phyloP scores from a whole-genome alignment of 169 alveolate genomes.

The Plasmodium gaboni region DNA sequence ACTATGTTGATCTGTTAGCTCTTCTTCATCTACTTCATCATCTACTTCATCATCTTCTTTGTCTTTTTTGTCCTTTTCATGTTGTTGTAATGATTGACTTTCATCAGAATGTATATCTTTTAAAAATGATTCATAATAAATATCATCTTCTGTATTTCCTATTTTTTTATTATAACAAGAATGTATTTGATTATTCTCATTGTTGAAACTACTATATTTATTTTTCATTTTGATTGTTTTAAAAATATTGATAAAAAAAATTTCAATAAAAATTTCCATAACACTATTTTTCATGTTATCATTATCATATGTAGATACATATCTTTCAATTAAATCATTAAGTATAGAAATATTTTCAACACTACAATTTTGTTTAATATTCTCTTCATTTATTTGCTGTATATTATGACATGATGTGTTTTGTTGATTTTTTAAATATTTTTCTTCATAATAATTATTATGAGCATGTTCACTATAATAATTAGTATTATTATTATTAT shows the following conservation, averaged over 20 bases:
- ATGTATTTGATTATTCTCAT: neutral
- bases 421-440: neutral
- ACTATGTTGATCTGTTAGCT: neutral
- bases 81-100: neutral
- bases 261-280: conserved; percentile 48
- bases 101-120: conserved; percentile 13
- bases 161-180: neutral
- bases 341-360: conserved; percentile 30
- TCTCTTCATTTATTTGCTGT: neutral
- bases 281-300: conserved; percentile 57
- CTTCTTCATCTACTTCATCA: neutral
- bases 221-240: conserved; percentile 1
- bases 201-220: neutral
- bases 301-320: conserved; percentile 61
- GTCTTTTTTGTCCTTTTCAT: neutral
- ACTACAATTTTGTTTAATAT: neutral
- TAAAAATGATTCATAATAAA: neutral
- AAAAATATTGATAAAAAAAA: conserved; percentile 62
- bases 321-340: conserved; percentile 66
- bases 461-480: too few species aligned
- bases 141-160: neutral
- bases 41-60: neutral
- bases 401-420: neutral
- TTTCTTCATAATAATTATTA: neutral
- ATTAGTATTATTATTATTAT: neutral